Percentiles rank a stretch among this genome's conserved stretches.
Conservation (phyloP, 2,329 filamentous ascomycete species). For the Fusarium sp. region DNA sequence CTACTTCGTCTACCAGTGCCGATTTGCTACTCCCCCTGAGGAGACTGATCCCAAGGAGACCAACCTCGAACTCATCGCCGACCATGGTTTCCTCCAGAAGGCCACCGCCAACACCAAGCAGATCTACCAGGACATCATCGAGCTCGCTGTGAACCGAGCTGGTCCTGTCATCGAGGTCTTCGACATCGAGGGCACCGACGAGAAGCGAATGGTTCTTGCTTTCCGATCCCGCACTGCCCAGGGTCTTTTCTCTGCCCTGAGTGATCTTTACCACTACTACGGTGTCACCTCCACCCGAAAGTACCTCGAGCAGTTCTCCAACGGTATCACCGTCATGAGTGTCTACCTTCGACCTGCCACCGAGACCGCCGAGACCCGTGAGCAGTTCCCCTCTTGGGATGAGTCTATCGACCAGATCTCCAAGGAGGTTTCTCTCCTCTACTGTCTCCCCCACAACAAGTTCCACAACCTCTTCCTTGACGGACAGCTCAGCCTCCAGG, state of each 20-base stretch:
- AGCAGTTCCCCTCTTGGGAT: constrained; percentile 75
- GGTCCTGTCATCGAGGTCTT: constrained; percentile 98
- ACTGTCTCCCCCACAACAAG: constrained; percentile 98
- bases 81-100: constrained; percentile 94
- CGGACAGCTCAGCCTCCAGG: constrained; percentile 89
- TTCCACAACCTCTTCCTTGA: constrained; percentile 90
- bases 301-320: constrained; percentile 98
- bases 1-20: constrained; percentile 98
- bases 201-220: constrained; percentile 94
- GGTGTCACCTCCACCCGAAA: constrained; percentile 95
- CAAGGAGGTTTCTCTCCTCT: constrained; percentile 96
- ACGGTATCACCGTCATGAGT: constrained; percentile 97
- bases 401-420: constrained; percentile 98
- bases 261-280: constrained; percentile 98
- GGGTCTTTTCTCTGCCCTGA: constrained; percentile 93
- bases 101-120: constrained; percentile 95
- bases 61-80: constrained; percentile 88
- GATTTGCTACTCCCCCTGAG: constrained; percentile 80
- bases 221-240: constrained; percentile 93
- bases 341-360: constrained; percentile 85
- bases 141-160: constrained; percentile 82
- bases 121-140: constrained; percentile 94
- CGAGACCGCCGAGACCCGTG: constrained; percentile 56
- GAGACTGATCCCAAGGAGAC: constrained; percentile 83
- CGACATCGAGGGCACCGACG: constrained; percentile 88